phyloP scores from a whole-genome alignment of 1,139 yeast genomes.

The Sugiyamaella japonica region DNA sequence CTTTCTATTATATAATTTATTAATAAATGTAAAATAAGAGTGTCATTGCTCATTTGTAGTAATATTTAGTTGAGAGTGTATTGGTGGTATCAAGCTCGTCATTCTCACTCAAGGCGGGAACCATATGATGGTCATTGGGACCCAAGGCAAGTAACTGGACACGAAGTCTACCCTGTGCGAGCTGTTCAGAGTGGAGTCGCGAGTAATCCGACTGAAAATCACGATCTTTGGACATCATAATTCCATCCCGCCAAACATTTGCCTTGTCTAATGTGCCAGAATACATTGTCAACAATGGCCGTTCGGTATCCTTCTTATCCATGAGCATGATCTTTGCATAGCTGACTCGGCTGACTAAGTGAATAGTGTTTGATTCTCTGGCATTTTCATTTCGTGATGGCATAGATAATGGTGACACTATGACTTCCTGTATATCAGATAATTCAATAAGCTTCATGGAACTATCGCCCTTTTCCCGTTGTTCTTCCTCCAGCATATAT shows the following conservation, averaged over 20 bases:
- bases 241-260: conserved; percentile 78
- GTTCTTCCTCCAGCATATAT: conserved; percentile 43
- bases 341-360: conserved; percentile 29
- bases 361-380: background rate
- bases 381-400: background rate
- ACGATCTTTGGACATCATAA: conserved; percentile 56
- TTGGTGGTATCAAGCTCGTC: conserved; percentile 17
- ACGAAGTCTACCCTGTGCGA: conserved; percentile 61
- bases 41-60: conserved; percentile 25
- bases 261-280: conserved; percentile 72
- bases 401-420: background rate
- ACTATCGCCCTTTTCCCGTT: background rate
- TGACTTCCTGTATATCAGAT: background rate
- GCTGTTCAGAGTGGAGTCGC: conserved; percentile 54
- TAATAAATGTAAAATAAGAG: background rate
- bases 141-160: conserved; percentile 64
- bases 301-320: conserved; percentile 20
- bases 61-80: conserved; percentile 33
- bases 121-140: conserved; percentile 34
- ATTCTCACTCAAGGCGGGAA: background rate
- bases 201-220: conserved; percentile 56
- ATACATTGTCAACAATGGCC: conserved; percentile 52
- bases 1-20: conserved; percentile 6
- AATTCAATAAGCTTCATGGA: conserved; percentile 1
- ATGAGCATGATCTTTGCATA: conserved; percentile 33